phyloP scores from a whole-genome alignment of 768 basidiomycete species.

The Jaapia argillacea region DNA sequence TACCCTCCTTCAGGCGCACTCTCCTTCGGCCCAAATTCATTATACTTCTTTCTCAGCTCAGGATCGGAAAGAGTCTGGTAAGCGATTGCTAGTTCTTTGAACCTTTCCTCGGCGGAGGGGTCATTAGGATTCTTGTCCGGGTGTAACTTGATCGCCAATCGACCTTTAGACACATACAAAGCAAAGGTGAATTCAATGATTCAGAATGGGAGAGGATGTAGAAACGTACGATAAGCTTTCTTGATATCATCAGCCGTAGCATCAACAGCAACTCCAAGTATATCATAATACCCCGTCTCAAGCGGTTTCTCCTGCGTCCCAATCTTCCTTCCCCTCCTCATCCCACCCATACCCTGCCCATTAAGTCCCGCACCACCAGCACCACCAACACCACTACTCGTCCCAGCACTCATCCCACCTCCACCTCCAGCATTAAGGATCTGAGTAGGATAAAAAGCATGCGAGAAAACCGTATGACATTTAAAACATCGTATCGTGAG shows the following conservation, averaged over 20 bases:
- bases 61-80: conserved; percentile 82
- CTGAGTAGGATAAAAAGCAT: conserved; percentile 62
- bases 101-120: conserved; percentile 76
- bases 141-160: conserved; percentile 83
- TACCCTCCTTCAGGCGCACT: conserved; percentile 77
- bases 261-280: conserved; percentile 63
- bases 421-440: conserved; percentile 22
- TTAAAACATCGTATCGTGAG: conserved; percentile 63
- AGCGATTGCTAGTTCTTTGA: conserved; percentile 86
- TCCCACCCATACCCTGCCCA: conserved; percentile 3
- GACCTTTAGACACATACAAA: conserved; percentile 31
- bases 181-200: neutral
- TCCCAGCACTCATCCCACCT: neutral
- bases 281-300: conserved; percentile 87
- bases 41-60: conserved; percentile 71
- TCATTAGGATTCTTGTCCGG: conserved; percentile 91
- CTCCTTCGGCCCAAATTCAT: conserved; percentile 84
- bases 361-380: conserved; percentile 3
- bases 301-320: conserved; percentile 83
- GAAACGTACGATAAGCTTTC: conserved; percentile 78
- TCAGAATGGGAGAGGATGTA: neutral
- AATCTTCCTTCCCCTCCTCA: conserved; percentile 61
- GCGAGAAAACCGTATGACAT: conserved; percentile 49
- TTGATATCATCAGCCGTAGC: conserved; percentile 82
- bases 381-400: neutral